Percentiles rank a stretch among this genome's conserved stretches.
Evolutionary conservation across 2,329 filamentous ascomycete species (phyloP).

Genomic region (Diaporthe sp.): DNA sequence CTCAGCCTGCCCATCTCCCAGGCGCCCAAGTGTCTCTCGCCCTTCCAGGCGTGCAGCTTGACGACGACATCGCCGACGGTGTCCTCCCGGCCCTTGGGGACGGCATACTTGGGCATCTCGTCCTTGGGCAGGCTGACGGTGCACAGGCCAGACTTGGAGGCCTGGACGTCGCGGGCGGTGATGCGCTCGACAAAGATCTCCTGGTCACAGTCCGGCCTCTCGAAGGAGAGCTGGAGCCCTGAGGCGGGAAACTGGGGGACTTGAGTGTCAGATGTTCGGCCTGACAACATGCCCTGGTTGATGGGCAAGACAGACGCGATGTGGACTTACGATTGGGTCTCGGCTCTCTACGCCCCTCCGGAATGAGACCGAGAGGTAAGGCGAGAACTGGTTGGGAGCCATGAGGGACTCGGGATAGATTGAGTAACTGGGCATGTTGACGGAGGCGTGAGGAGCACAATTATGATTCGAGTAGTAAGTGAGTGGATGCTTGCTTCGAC

Average conservation of each 20-base stretch:
- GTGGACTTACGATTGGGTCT: constrained; percentile 38
- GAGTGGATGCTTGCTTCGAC: neutral
- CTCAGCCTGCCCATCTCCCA: constrained; percentile 43
- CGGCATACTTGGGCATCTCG: constrained; percentile 33
- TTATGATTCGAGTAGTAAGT: neutral
- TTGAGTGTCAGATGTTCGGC: neutral
- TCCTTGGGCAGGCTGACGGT: constrained; percentile 36
- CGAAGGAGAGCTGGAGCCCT: constrained; percentile 41
- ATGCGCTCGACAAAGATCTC: constrained; percentile 41
- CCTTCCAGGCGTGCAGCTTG: constrained; percentile 43
- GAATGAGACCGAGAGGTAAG: constrained; percentile 39
- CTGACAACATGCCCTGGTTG: neutral
- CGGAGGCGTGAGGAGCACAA: neutral
- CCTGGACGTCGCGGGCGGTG: constrained; percentile 36
- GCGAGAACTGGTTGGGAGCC: constrained; percentile 35
- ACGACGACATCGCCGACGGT: constrained; percentile 33
- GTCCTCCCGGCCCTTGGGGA: constrained; percentile 4
- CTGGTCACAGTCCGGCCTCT: constrained; percentile 22
- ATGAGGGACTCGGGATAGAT: constrained; percentile 38
- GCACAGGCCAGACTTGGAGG: constrained; percentile 36
- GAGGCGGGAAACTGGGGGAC: constrained; percentile 36
- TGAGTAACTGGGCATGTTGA: constrained; percentile 35
- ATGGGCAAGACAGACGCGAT: neutral
- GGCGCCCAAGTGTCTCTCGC: constrained; percentile 39
- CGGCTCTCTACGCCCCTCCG: constrained; percentile 38